Percentiles rank a stretch among this genome's conserved stretches.
Evolutionary conservation across 148 eudicot species (phyloP).

Genomic region (Persicaria tinctoria): DNA sequence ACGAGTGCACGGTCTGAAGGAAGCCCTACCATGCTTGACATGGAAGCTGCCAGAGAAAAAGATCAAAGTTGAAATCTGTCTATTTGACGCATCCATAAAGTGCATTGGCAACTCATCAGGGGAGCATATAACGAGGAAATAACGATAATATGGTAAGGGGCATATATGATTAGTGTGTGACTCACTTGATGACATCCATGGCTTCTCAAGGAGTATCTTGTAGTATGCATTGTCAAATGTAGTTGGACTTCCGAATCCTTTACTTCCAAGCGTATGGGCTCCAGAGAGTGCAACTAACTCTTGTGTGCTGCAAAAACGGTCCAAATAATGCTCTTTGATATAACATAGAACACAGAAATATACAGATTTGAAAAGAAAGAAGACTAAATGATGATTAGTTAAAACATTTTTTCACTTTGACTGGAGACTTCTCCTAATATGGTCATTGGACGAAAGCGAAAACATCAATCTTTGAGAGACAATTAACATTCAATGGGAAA

Average conservation of each 20-base stretch:
- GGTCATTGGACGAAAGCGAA: too few species aligned
- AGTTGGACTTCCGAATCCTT: constrained; percentile 85
- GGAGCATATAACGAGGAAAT: too few species aligned
- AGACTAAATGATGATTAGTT: neutral
- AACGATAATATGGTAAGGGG: too few species aligned
- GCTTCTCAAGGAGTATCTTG: constrained; percentile 76
- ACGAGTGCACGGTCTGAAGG: constrained; percentile 88
- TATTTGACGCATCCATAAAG: neutral
- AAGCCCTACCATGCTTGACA: constrained; percentile 88
- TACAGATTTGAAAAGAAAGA: neutral
- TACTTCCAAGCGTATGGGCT: constrained; percentile 90
- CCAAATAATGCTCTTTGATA: neutral
- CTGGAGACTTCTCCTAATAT: neutral
- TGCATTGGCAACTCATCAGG: neutral
- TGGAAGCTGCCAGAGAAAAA: constrained; percentile 41
- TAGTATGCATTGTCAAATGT: constrained; percentile 86
- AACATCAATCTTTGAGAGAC: too few species aligned
- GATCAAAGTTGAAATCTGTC: neutral
- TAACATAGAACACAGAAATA: neutral
- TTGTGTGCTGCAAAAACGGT: constrained; percentile 45
- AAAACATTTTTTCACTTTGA: neutral
- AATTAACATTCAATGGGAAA: too few species aligned
- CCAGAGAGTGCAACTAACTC: constrained; percentile 92
- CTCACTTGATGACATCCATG: constrained; percentile 77
- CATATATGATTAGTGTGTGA: neutral